Evolutionary conservation across 495 filamentous ascomycete species (phyloP), one percentile per base, ranked within the genome.

Genomic region (Penicillium fimorum): DNA sequence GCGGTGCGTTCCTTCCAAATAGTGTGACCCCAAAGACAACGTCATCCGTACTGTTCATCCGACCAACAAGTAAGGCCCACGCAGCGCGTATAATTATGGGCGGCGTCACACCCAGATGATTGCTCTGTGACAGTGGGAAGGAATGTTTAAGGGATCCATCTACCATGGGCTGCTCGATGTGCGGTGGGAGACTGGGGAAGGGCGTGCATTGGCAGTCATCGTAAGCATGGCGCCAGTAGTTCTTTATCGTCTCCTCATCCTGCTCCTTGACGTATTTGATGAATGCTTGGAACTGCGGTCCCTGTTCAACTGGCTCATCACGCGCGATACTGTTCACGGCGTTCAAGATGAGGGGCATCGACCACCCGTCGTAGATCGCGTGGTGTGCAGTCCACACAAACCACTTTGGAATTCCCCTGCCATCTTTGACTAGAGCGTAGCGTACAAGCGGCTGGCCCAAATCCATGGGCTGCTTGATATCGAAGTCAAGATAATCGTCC

Each of bases 381-480:
- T 70, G 68, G 57, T 69, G 66, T 25, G 42, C 20, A 0, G 58
- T 56, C 60, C 62, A 70, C 6, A 66, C 60, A 33, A 70, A 67
- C 49, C 73, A 53, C 18, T 12, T 22, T 7, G 5, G 7, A 5
- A 8, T 18, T 6, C 41, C n/a, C 18, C 15, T 18, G 15, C 37
- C 13, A 15, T 51, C 49, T 8, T 8, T 51, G 11, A 81, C 53
- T 0, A 82, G 56, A 4, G 66, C 72, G 44, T 76, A 81, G 32
- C 75, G 68, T 35, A 29, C 32, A 24, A 51, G 37, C 13, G 25
- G 49, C 33, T 53, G 24, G 27, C 50, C 49, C n/a, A 24, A 25
- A 8, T 38, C 32, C 18, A 51, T 37, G 1, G 49, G 25, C 20
- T 4, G 6, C 25, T 51, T 8, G 8, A 22, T 33, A 38, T 51